phyloP scores from a whole-genome alignment of 345 rosid species.

The Sapria himalayana region DNA sequence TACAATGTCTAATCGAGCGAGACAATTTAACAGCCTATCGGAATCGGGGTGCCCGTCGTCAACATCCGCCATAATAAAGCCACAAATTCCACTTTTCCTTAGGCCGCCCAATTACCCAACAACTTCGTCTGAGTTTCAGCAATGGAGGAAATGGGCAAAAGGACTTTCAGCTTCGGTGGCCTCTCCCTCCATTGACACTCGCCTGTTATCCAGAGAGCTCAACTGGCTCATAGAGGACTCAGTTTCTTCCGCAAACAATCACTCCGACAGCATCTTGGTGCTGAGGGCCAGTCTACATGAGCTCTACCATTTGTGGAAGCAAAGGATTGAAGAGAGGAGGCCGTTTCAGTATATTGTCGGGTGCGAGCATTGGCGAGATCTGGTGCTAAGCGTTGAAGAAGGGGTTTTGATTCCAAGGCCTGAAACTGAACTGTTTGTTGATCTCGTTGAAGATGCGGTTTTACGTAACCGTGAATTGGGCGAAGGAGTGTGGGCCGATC shows the following conservation, averaged over 20 bases:
- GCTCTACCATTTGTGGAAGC: conserved; percentile 47
- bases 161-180: conserved; percentile 37
- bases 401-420: conserved; percentile 91
- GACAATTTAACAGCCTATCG: too few species aligned
- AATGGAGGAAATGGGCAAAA: conserved; percentile 75
- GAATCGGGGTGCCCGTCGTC: too few species aligned
- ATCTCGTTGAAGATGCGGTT: conserved; percentile 32
- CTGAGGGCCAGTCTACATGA: conserved; percentile 31
- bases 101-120: conserved; percentile 23
- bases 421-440: conserved; percentile 62
- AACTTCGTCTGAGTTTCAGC: conserved; percentile 26
- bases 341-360: conserved; percentile 85
- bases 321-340: conserved; percentile 64
- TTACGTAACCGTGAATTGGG: conserved; percentile 11
- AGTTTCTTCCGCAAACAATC: conserved; percentile 17
- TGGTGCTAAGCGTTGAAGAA: conserved; percentile 69
- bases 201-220: conserved; percentile 45
- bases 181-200: conserved; percentile 20
- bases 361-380: conserved; percentile 84
- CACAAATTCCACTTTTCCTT: conserved; percentile 32
- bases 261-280: conserved; percentile 9
- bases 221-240: conserved; percentile 67
- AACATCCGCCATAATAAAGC: conserved; percentile 9
- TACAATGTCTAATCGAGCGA: too few species aligned
- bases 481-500: conserved; percentile 62